phyloP scores from a whole-genome alignment of 495 filamentous ascomycete genomes.

The Aspergillus incahuasiensis region DNA sequence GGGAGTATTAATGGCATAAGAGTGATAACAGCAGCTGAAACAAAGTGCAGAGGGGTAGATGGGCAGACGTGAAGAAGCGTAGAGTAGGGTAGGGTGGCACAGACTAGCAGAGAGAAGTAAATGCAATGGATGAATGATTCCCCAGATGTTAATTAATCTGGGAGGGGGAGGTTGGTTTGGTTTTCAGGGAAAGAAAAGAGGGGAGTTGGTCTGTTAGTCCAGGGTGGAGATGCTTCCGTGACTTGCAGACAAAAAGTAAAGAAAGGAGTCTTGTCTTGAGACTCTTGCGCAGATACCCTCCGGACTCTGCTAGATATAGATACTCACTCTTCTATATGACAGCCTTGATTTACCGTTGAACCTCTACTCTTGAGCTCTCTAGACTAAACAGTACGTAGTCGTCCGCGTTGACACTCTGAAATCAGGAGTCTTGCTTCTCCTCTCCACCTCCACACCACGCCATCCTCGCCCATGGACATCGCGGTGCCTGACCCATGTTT shows the following conservation, averaged over 20 bases:
- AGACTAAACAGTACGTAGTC: neutral
- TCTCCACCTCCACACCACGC: constrained; percentile 15
- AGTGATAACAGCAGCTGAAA: neutral
- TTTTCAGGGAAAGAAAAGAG: constrained; percentile 12
- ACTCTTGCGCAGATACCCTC: neutral
- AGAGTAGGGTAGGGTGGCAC: neutral
- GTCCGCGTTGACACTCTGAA: neutral
- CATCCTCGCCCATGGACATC: constrained; percentile 1
- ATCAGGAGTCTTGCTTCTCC: neutral
- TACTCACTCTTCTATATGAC: too few species aligned
- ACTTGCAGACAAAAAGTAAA: constrained; percentile 14
- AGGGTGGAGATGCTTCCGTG: constrained; percentile 20
- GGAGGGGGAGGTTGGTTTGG: constrained; percentile 3
- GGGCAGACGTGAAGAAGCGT: neutral
- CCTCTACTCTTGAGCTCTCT: neutral
- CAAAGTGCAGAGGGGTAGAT: neutral
- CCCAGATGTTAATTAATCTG: constrained; percentile 1
- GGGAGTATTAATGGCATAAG: constrained; percentile 5
- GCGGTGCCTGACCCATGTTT: constrained; percentile 12
- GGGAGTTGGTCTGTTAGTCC: constrained; percentile 5
- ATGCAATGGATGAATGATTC: neutral
- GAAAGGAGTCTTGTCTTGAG: neutral
- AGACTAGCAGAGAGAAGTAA: neutral
- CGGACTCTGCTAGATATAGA: too few species aligned
- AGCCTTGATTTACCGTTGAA: neutral